Conservation (phyloP, 73 alveolate genomes). For the Diophrys sp. region DNA sequence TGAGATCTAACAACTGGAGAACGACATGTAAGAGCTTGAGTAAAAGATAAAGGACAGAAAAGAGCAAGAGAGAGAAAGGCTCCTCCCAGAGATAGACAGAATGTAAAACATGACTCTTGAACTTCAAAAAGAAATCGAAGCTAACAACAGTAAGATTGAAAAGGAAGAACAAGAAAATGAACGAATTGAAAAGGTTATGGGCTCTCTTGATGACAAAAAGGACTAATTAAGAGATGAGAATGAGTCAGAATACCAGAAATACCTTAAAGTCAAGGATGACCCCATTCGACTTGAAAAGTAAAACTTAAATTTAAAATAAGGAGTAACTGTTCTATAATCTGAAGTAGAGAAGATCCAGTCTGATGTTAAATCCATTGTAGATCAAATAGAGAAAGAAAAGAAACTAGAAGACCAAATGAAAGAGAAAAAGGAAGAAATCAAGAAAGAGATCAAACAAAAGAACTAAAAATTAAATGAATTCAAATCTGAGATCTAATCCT, state of each 20-base stretch:
- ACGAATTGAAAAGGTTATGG: constrained; percentile 54
- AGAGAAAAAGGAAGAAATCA: constrained; percentile 19
- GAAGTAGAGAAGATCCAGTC: constrained; percentile 35
- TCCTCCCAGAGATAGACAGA: background rate
- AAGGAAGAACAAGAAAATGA: constrained; percentile 60
- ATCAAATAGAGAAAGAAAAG: constrained; percentile 26
- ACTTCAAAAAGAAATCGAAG: constrained; percentile 8
- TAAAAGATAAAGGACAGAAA: constrained; percentile 45
- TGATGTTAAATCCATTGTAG: constrained; percentile 29
- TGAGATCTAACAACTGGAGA: constrained; percentile 52
- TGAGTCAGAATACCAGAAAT: constrained; percentile 56
- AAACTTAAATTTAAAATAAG: constrained; percentile 73
- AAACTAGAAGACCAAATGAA: constrained; percentile 30
- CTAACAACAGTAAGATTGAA: constrained; percentile 26
- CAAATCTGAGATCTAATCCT: constrained; percentile 47
- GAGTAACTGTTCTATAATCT: constrained; percentile 44
- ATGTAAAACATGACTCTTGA: constrained; percentile 1
- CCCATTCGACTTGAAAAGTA: constrained; percentile 70
- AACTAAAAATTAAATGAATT: constrained; percentile 29
- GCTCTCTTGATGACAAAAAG: constrained; percentile 41
- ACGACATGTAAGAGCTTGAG: constrained; percentile 38
- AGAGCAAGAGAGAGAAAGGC: constrained; percentile 29
- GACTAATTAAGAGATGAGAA: constrained; percentile 50
- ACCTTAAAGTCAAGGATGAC: constrained; percentile 66
- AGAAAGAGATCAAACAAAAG: constrained; percentile 41